Evolutionary conservation across 169 alveolate genomes (phyloP).

Genomic region (Eimeria necatrix): DNA sequence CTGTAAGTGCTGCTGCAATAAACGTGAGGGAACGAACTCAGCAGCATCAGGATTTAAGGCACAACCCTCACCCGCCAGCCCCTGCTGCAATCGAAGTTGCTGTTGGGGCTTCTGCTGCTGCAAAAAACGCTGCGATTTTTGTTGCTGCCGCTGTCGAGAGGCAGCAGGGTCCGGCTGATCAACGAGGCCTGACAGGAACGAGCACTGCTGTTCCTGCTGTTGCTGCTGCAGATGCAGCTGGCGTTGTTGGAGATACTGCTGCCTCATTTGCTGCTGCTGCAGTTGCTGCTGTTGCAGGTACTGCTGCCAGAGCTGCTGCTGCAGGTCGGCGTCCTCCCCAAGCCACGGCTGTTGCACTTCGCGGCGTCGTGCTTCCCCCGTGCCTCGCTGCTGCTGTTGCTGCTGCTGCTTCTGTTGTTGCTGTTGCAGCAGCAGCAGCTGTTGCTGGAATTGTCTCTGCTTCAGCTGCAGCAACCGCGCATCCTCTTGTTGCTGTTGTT

Average conservation of each 20-base stretch:
- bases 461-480: background rate
- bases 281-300: background rate
- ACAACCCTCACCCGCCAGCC: constrained; percentile 5
- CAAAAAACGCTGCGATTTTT: background rate
- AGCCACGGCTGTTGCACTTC: constrained; percentile 22
- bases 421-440: background rate
- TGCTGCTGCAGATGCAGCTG: constrained; percentile 30
- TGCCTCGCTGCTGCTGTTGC: constrained; percentile 17
- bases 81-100: constrained; percentile 14
- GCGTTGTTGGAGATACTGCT: background rate
- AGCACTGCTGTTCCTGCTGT: background rate
- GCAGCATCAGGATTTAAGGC: constrained; percentile 56
- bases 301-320: constrained; percentile 16
- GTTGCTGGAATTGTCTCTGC: constrained; percentile 5
- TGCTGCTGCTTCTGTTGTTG: background rate
- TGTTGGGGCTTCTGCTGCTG: constrained; percentile 50
- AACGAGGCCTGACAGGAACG: background rate
- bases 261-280: background rate
- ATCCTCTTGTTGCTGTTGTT: constrained; percentile 9
- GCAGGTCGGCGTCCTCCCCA: constrained; percentile 21
- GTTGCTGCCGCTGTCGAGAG: background rate
- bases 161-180: background rate
- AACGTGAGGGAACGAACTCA: constrained; percentile 35
- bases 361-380: constrained; percentile 8
- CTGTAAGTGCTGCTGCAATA: constrained; percentile 14